Base-by-base conservation (phyloP, 225 moss, liverwort and hornwort genomes). In the Rhytidiadelphus loreus region DNA sequence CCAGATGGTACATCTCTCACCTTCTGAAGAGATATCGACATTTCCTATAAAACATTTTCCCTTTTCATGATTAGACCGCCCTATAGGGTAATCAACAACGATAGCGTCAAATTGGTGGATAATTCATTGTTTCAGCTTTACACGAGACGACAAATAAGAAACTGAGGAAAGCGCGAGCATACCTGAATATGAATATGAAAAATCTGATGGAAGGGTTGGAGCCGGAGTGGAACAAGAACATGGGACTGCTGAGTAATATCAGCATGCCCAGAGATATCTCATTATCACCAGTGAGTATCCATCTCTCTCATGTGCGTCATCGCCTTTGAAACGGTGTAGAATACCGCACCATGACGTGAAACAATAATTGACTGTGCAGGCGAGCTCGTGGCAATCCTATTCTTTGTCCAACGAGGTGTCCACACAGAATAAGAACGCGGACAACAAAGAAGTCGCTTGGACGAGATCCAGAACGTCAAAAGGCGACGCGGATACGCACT, bases 161-260 rank as follows among this genome's bases (percentile, higher is more conserved):
- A 61, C 63, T 83, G 77, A 86, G 86, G 65, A 92, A 86, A 87
- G 87, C 91, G 32, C 89, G 85, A 58, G 89, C 89, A 76, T 92
- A 53, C 87, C 72, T 90, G 80, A 85, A 87, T 76, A 64, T 90
- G 87, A 88, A 90, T 35, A 90, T 89, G 88, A 90, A 88, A 59
- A 90, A 80, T 89, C 72, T 91, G 65, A 80, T 92, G 92, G 87
- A 88, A 82, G 92, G 81, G 30, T 84, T 91, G 89, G 83, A 91
- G 84, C 90, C 87, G 83, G 90, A 94, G 75, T 92, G 94, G 94
- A 92, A 87, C 58, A 94, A 87, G 83, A 94, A 92, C 52, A 92
- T 92, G 91, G 92, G 89, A 48, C 58, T 92, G 77, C 87, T 92
- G n/a, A 92, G 91, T 86, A 90, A 70, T n/a, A 90, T 92, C 72